Percentiles rank a stretch among this genome's conserved stretches.
These are phyloP conservation scores for Coffea canephora DNA, from an alignment of 257 asterid species.

Conservation along the genomic window DNA sequence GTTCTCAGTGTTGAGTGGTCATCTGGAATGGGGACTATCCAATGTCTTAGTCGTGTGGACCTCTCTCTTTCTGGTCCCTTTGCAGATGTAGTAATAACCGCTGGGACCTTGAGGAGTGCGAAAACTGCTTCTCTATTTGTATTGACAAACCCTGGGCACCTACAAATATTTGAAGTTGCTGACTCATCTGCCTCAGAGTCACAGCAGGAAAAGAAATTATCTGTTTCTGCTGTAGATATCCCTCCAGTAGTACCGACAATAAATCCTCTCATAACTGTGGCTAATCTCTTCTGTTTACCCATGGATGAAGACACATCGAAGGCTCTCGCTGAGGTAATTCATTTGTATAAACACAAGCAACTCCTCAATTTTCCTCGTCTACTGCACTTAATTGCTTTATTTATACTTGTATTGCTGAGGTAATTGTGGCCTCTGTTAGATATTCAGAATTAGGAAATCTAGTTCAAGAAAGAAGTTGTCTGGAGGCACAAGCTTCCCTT, in stretches of 20 bases:
- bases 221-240: conserved; percentile 46
- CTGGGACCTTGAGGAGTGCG: conserved; percentile 44
- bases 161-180: conserved; percentile 51
- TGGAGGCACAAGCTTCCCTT: conserved; percentile 49
- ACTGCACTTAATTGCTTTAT: conserved; percentile 14
- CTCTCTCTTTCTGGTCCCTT: conserved; percentile 75
- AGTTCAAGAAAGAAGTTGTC: conserved; percentile 37
- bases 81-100: conserved; percentile 67
- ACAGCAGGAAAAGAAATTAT: conserved; percentile 36
- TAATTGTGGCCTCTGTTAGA: conserved; percentile 35
- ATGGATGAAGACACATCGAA: conserved; percentile 38
- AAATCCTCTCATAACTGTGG: conserved; percentile 70
- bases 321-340: conserved; percentile 52
- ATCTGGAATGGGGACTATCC: conserved; percentile 67
- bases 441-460: conserved; percentile 32
- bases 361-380: conserved; percentile 16
- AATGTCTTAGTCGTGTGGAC: conserved; percentile 64
- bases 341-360: conserved; percentile 1
- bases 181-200: conserved; percentile 43
- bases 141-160: conserved; percentile 68
- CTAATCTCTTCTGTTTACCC: conserved; percentile 43
- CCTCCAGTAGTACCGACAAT: conserved; percentile 62
- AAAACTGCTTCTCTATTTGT: conserved; percentile 52
- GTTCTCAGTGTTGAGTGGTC: conserved; percentile 79
- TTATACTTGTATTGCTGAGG: conserved; percentile 15